Percentiles rank a stretch among this genome's conserved stretches.
phyloP scores from a whole-genome alignment of 352 stramenopile species.

The Phytophthora macrochlamydospora region DNA sequence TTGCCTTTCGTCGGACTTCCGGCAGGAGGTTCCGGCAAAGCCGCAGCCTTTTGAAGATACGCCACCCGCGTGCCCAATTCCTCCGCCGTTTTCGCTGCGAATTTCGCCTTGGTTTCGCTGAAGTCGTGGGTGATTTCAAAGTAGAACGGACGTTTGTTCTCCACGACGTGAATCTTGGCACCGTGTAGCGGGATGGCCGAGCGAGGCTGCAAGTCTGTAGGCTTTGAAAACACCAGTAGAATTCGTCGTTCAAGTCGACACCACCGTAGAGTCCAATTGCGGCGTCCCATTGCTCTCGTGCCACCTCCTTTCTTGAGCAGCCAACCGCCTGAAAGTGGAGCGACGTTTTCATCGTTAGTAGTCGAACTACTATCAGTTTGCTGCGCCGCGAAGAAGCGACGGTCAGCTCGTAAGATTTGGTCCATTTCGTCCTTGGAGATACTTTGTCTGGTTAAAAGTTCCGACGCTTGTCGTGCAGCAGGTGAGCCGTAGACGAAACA shows the following conservation, averaged over 20 bases:
- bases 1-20: constrained; percentile 46
- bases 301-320: constrained; percentile 85
- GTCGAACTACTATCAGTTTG: constrained; percentile 28
- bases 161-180: constrained; percentile 61
- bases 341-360: constrained; percentile 12
- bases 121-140: constrained; percentile 81
- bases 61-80: constrained; percentile 69
- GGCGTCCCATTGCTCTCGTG: constrained; percentile 71
- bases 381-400: constrained; percentile 76
- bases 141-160: constrained; percentile 79
- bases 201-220: constrained; percentile 55
- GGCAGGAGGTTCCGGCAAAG: constrained; percentile 51
- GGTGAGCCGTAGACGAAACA: constrained; percentile 82
- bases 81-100: constrained; percentile 66
- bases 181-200: constrained; percentile 71
- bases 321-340: constrained; percentile 48
- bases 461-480: constrained; percentile 53
- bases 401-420: constrained; percentile 70
- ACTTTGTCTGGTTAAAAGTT: constrained; percentile 63
- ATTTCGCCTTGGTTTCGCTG: constrained; percentile 78
- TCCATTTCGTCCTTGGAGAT: constrained; percentile 79
- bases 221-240: constrained; percentile 67
- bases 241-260: constrained; percentile 80
- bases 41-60: constrained; percentile 51
- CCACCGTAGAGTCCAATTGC: constrained; percentile 81